phyloP scores from a whole-genome alignment of 1,284 basidiomycete genomes.

The Malassezia brasiliensis region DNA sequence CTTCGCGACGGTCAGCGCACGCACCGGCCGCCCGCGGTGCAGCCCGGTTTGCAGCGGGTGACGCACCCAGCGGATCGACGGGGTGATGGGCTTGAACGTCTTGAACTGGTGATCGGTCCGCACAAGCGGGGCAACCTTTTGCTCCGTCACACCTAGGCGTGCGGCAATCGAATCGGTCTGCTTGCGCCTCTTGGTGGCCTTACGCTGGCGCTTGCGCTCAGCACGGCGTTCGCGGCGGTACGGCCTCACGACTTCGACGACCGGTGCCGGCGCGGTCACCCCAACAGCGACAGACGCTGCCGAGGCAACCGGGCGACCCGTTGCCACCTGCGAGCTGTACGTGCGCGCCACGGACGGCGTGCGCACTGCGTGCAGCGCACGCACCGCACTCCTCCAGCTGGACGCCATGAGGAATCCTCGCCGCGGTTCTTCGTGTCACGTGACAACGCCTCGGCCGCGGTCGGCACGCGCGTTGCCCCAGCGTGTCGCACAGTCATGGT shows the following conservation, averaged over 20 bases:
- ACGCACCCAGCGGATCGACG: conserved; percentile 73
- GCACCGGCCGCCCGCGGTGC: conserved; percentile 70
- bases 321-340: neutral
- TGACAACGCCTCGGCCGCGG: neutral
- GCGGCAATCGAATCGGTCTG: conserved; percentile 31
- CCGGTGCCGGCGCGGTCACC: neutral
- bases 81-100: conserved; percentile 79
- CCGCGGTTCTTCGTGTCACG: conserved; percentile 4
- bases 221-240: conserved; percentile 30
- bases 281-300: conserved; percentile 1
- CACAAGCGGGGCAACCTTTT: conserved; percentile 35
- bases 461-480: neutral
- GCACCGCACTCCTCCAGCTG: neutral
- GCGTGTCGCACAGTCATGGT: conserved; percentile 22
- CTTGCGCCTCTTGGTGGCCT: conserved; percentile 21
- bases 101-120: conserved; percentile 57
- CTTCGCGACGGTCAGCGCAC: conserved; percentile 68
- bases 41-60: conserved; percentile 71
- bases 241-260: neutral
- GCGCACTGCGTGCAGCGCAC: neutral
- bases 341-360: neutral
- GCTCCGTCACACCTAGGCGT: conserved; percentile 31
- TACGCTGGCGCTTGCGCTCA: conserved; percentile 28
- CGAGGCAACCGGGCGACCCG: neutral
- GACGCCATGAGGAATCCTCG: neutral